phyloP scores from a whole-genome alignment of 768 basidiomycete species.

The Kwoniella shandongensis region DNA sequence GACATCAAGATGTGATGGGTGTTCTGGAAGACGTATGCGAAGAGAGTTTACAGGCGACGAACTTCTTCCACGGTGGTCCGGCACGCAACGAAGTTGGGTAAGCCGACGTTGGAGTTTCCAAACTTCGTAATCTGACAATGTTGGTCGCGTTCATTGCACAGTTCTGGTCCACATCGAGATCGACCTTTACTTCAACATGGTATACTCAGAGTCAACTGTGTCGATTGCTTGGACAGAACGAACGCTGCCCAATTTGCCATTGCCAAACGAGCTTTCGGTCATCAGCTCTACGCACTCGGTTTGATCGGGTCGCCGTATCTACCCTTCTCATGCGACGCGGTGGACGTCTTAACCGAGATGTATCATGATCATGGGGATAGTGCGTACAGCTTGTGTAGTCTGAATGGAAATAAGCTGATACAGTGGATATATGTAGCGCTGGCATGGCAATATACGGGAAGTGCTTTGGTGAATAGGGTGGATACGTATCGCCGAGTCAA shows the following conservation, averaged over 20 bases:
- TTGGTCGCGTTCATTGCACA: neutral
- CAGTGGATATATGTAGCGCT: too few relatives aligned
- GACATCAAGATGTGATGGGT: constrained; percentile 92
- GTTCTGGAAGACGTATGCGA: constrained; percentile 93
- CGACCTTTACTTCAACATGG: constrained; percentile 78
- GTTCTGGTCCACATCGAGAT: constrained; percentile 22
- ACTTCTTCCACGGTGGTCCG: constrained; percentile 91
- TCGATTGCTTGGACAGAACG: constrained; percentile 93
- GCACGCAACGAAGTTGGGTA: constrained; percentile 49
- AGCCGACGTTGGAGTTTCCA: neutral
- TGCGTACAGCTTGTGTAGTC: constrained; percentile 57
- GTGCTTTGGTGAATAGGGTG: constrained; percentile 90
- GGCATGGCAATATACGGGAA: constrained; percentile 94
- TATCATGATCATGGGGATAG: constrained; percentile 97
- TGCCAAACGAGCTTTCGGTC: constrained; percentile 88
- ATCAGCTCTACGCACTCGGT: constrained; percentile 92
- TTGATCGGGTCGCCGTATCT: constrained; percentile 81
- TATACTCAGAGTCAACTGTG: constrained; percentile 89
- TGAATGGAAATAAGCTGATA: constrained; percentile 15
- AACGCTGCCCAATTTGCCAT: constrained; percentile 97
- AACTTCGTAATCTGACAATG: neutral
- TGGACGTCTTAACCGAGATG: constrained; percentile 97
- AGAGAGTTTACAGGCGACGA: constrained; percentile 83
- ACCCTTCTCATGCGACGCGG: constrained; percentile 87
- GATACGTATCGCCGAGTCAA: constrained; percentile 79